Evolutionary conservation across 176 grass and related monocot species (phyloP).

Genomic region (Thalia dealbata): DNA sequence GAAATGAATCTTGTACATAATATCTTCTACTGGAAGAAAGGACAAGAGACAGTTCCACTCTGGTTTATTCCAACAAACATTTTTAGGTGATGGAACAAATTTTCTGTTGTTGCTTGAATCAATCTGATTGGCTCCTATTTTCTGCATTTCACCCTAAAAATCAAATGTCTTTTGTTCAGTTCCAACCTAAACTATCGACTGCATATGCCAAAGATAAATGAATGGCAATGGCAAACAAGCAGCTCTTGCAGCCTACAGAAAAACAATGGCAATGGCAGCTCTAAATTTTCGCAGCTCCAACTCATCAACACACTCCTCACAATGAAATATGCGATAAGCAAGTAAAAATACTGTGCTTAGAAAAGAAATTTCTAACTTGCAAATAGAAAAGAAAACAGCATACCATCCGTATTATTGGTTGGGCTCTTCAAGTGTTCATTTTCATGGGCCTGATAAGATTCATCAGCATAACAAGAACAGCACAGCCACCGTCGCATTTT

Average conservation of each 20-base stretch:
- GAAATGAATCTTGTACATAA: too few species aligned
- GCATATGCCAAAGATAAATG: background rate
- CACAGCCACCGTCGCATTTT: slow-evolving; percentile 6
- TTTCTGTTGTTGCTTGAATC: background rate
- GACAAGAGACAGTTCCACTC: too few species aligned
- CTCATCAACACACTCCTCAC: background rate
- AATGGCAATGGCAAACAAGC: background rate
- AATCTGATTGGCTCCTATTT: background rate
- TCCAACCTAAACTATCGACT: background rate
- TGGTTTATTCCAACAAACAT: too few species aligned
- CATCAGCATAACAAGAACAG: slow-evolving; percentile 4
- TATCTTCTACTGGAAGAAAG: too few species aligned
- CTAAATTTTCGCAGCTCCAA: background rate
- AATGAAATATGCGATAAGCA: background rate
- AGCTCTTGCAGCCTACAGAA: background rate
- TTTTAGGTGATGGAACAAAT: too few species aligned
- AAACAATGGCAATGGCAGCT: background rate
- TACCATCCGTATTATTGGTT: slow-evolving; percentile 8
- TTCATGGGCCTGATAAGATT: slow-evolving; percentile 2
- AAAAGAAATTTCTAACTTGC: background rate
- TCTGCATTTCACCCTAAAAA: background rate
- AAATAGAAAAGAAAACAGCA: background rate
- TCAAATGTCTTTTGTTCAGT: background rate
- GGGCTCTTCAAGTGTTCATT: slow-evolving; percentile 6
- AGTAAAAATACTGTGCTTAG: background rate